Base-by-base conservation (phyloP, 495 filamentous ascomycete genomes). In the Aspergillus panamensis region DNA sequence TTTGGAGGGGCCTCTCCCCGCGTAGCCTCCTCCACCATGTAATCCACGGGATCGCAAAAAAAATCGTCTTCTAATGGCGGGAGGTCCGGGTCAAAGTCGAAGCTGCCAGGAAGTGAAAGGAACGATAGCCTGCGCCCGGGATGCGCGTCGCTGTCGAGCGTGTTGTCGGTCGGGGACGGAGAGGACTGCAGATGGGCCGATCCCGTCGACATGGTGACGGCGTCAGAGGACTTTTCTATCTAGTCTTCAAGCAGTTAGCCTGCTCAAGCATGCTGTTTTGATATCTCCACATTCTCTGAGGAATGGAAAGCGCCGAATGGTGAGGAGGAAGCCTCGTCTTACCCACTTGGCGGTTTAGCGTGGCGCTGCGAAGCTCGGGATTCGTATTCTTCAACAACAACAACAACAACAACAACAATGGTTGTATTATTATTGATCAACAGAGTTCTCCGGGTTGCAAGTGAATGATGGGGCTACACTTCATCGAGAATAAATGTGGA, bases 121-220 rank as follows among this genome's bases (percentile, higher is more conserved):
- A 65, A 65, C 31, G 75, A 73, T 30, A 57, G 56, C 37, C 56
- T 62, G 61, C 64, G 64, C 65, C 58, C 62, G 42, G 60, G 57
- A 51, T 62, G 65, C 64, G 61, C 58, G 62, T 51, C 25, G 25
- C 25, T 47, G 37, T 62, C 62, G 61, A 62, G 66, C 62, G 59
- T 58, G 66, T 47, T 9, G 19, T 53, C 40, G 53, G 35, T 56
- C n/a, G 48, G 48, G 31, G 57, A 48, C 39, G 54, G 43, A 12
- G 45, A 57, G 21, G 69, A 57, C 59, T 63, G 58, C 49, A 65
- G 55, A 44, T 48, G 62, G 52, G 62, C 57, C 60, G 64, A 61
- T 29, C 51, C 63, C 57, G 72, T 74, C 70, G 70, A 74, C 65
- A 74, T 71, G 71, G 73, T 72, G 69, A 75, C 67, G 63, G 35